Base-by-base conservation (phyloP, 2,329 filamentous ascomycete genomes). In the Aspergillus fumigatus region DNA sequence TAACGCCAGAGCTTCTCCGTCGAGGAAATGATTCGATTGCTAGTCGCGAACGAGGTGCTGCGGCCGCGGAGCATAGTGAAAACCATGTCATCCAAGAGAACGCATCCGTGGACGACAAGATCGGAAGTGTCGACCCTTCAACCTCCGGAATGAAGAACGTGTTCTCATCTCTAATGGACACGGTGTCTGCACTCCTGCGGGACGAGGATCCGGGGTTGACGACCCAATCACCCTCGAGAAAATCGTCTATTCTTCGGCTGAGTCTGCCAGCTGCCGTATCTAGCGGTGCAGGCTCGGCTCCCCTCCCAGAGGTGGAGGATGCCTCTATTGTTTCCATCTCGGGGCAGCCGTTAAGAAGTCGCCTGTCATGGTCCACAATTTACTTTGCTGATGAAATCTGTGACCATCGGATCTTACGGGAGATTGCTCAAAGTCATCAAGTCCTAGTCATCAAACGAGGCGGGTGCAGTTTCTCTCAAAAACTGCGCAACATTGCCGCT, bases 371-470 rank as follows among this genome's bases (percentile, higher is more conserved):
- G 89, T 81, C 76, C 3, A 84, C 76, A 1, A 77, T 95, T 62
- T 93, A 87, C 75, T 82, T 93, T 21, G 87, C 87, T 8, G 88
- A 80, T 54, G 77, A 88, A 17, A 94, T 93, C 72, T 77, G 80
- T 56, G 76, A 78, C n/a, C 76, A 79, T 56, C 72, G 80, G 58
- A 73, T 90, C 53, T 72, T 84, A 11, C 64, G 78, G 1, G 71
- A 77, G 7, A 72, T 86, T 3, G 79, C 78, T 0, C 78, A 77
- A 43, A 75, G 71, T 1, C 75, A 96, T 74, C 87, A 96, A 52
- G 79, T 97, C 58, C 86, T 99, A 57, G 83, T 96, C 51, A 80
- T 97, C 65, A 86, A 84, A 27, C 86, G 94, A 5, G 93, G 94
- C 41, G 86, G 85, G 1, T 99, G 94, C 76, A 88, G 83, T 25